Conservation (phyloP, 225 moss, liverwort and hornwort genomes). For the Anthoceros angustus region DNA sequence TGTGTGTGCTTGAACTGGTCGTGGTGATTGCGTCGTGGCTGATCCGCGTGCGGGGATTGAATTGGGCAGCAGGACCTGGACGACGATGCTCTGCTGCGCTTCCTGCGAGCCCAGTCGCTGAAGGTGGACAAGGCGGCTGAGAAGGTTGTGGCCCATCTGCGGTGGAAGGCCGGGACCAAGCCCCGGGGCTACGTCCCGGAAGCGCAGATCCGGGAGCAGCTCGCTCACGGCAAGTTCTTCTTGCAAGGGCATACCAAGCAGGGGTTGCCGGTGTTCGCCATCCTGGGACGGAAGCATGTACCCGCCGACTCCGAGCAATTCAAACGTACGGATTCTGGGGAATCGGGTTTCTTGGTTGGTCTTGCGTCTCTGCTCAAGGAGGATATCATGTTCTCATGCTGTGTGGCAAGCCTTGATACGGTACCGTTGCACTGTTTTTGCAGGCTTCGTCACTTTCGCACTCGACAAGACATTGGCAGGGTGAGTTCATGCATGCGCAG, state of each 20-base stretch:
- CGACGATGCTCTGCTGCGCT: constrained; percentile 27
- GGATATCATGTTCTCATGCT: constrained; percentile 17
- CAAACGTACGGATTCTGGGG: constrained; percentile 29
- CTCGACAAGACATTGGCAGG: no score
- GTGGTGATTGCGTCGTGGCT: neutral
- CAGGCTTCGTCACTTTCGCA: no score
- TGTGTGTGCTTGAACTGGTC: neutral
- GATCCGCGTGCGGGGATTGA: no score
- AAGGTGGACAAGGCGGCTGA: constrained; percentile 35
- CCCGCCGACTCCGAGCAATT: constrained; percentile 66
- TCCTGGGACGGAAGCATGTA: constrained; percentile 46
- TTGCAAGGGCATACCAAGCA: constrained; percentile 47
- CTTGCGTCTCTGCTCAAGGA: neutral
- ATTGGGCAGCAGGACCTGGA: constrained; percentile 35
- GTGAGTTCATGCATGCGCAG: no score
- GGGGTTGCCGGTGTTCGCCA: constrained; percentile 38
- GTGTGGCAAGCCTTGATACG: constrained; percentile 8
- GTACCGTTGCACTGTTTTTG: no score
- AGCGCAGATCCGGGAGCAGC: constrained; percentile 29
- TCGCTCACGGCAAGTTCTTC: constrained; percentile 46
- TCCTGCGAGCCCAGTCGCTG: constrained; percentile 27
- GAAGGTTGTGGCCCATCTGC: constrained; percentile 31
- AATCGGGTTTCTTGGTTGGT: neutral
- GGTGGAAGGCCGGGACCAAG: constrained; percentile 36
- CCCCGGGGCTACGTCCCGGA: constrained; percentile 40